Evolutionary conservation across 129 eudicot species (phyloP).

Genomic region (Helianthus tuberosus): DNA sequence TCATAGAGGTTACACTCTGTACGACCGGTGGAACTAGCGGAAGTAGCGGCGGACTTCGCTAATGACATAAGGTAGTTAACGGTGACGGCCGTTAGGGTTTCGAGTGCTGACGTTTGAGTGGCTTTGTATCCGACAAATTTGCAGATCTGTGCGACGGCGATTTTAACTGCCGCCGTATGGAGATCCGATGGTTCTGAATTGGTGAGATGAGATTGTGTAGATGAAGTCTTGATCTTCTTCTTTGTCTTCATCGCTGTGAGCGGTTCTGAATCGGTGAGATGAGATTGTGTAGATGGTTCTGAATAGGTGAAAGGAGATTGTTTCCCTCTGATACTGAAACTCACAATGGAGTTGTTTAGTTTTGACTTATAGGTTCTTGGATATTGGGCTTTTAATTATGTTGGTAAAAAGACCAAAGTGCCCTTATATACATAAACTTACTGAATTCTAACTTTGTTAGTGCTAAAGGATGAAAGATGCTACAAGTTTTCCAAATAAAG

Average conservation of each 20-base stretch:
- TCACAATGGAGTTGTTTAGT: conserved; percentile 10
- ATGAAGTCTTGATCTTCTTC: conserved; percentile 15
- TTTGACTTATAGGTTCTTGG: background rate
- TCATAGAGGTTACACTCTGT: too few relatives aligned
- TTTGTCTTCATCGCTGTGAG: conserved; percentile 16
- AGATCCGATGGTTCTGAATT: conserved; percentile 29
- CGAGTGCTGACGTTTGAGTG: conserved; percentile 47
- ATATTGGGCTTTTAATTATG: background rate
- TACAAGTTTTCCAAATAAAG: too few relatives aligned
- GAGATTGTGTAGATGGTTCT: too few relatives aligned
- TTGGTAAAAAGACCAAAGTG: too few relatives aligned
- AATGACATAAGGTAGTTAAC: too few relatives aligned
- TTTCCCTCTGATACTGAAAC: background rate
- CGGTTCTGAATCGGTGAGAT: too few relatives aligned
- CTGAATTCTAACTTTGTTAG: too few relatives aligned
- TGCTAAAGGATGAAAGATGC: too few relatives aligned
- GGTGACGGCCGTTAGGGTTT: conserved; percentile 45
- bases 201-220: background rate
- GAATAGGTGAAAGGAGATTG: too few relatives aligned
- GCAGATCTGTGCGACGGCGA: conserved; percentile 68
- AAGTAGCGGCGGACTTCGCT: too few relatives aligned
- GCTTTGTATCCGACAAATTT: conserved; percentile 46
- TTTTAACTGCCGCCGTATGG: conserved; percentile 28
- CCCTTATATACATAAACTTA: too few relatives aligned
- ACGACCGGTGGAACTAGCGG: too few relatives aligned